phyloP scores from a whole-genome alignment of 2,329 filamentous ascomycete species.

The Rachicladosporium sp. region DNA sequence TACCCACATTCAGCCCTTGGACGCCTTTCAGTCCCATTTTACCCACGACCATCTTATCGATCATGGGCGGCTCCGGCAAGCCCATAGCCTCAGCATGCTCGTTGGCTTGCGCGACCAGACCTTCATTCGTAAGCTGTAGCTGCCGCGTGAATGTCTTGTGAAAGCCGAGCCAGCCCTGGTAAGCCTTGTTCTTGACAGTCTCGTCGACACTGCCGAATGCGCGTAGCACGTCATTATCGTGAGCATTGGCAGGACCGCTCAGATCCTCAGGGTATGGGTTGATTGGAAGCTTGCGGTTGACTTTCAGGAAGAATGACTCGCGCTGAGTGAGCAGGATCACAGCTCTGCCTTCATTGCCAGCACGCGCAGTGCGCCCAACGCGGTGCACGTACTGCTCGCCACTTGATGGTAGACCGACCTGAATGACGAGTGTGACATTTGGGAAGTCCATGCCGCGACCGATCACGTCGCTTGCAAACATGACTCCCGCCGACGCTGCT shows the following conservation, averaged over 20 bases:
- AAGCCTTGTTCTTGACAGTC: conserved; percentile 30
- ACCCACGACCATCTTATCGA: conserved; percentile 33
- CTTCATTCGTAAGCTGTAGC: conserved; percentile 25
- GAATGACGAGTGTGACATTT: conserved; percentile 81
- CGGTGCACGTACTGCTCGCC: conserved; percentile 70
- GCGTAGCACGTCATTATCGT: conserved; percentile 13
- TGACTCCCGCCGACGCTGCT: conserved; percentile 33
- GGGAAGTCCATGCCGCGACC: conserved; percentile 95
- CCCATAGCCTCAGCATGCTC: conserved; percentile 32
- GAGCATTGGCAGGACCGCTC: conserved; percentile 17
- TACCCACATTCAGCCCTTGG: conserved; percentile 25
- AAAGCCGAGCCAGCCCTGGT: conserved; percentile 37
- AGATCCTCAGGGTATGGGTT: conserved; percentile 36
- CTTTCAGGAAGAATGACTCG: conserved; percentile 40
- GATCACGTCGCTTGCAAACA: conserved; percentile 58
- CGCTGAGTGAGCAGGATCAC: conserved; percentile 40
- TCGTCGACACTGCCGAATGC: conserved; percentile 28
- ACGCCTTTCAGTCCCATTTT: conserved; percentile 39
- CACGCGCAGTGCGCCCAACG: conserved; percentile 83
- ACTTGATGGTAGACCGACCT: conserved; percentile 50
- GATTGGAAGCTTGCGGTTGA: conserved; percentile 39
- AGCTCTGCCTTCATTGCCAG: conserved; percentile 55
- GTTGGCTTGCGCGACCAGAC: conserved; percentile 32
- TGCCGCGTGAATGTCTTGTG: conserved; percentile 34
- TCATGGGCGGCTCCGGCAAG: conserved; percentile 32